These are phyloP conservation scores for Trichoderma koningiopsis DNA, from an alignment of 2,329 filamentous ascomycete genomes.

Conservation along the genomic window DNA sequence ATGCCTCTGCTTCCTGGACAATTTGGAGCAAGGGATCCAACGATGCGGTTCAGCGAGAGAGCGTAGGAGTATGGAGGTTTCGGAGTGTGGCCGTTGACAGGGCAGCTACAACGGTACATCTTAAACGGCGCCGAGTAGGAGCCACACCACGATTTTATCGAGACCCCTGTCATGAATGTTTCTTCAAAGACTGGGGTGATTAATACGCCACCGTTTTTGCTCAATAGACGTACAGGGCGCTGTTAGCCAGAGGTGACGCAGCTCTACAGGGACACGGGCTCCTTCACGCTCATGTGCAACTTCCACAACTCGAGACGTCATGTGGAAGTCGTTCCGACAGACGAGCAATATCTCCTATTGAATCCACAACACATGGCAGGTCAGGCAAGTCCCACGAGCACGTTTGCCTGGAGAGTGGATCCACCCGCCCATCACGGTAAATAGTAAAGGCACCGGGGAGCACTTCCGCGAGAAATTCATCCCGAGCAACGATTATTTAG, in stretches of 20 bases:
- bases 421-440: conserved; percentile 2
- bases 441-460: conserved; percentile 36
- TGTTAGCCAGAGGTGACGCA: background rate
- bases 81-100: background rate
- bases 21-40: background rate
- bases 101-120: background rate
- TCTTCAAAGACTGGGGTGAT: background rate
- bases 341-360: conserved; percentile 9
- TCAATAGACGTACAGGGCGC: background rate
- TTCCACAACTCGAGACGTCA: background rate
- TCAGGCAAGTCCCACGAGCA: background rate
- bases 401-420: conserved; percentile 8
- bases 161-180: conserved; percentile 10
- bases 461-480: conserved; percentile 33
- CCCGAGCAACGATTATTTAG: conserved; percentile 6
- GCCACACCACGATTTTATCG: background rate
- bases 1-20: background rate
- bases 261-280: background rate
- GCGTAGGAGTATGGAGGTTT: background rate
- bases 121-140: background rate
- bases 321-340: background rate
- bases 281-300: background rate
- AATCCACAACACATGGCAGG: background rate
- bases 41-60: background rate
- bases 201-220: background rate